phyloP scores from a whole-genome alignment of 306 rosid species.

The Hylodesmum podocarpum region DNA sequence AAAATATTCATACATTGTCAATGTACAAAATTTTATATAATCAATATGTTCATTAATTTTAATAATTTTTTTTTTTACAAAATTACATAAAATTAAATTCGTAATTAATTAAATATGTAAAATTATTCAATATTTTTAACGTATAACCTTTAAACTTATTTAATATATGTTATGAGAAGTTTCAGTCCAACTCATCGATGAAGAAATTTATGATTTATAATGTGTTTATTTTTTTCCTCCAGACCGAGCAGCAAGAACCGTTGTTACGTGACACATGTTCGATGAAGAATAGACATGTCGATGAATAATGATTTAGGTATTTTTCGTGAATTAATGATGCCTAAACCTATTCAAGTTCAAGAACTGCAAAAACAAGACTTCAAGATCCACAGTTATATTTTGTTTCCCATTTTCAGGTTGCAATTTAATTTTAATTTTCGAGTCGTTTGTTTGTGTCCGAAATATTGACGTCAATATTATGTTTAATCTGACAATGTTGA shows the following conservation, averaged over 20 bases:
- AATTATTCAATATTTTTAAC: too few species aligned
- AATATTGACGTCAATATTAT: not conserved
- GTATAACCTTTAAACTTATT: too few species aligned
- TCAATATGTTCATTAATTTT: too few species aligned
- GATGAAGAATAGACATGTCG: not conserved
- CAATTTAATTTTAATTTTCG: not conserved
- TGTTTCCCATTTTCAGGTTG: not conserved
- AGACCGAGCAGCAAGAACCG: slow-evolving; percentile 3
- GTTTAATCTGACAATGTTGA: not conserved
- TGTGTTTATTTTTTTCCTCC: not conserved
- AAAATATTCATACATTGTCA: too few species aligned
- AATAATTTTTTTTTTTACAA: too few species aligned
- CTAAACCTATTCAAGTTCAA: not conserved
- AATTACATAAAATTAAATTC: too few species aligned
- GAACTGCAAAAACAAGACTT: not conserved
- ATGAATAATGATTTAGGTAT: not conserved
- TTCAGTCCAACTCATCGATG: too few species aligned
- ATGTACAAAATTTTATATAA: too few species aligned
- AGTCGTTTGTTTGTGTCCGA: not conserved
- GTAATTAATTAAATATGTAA: too few species aligned
- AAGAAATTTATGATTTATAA: not conserved
- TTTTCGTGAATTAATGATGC: not conserved
- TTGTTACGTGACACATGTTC: not conserved
- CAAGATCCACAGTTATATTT: not conserved
- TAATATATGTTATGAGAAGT: too few species aligned